Evolutionary conservation across 805 yeast species (phyloP).

Genomic region (Candida berthetii): DNA sequence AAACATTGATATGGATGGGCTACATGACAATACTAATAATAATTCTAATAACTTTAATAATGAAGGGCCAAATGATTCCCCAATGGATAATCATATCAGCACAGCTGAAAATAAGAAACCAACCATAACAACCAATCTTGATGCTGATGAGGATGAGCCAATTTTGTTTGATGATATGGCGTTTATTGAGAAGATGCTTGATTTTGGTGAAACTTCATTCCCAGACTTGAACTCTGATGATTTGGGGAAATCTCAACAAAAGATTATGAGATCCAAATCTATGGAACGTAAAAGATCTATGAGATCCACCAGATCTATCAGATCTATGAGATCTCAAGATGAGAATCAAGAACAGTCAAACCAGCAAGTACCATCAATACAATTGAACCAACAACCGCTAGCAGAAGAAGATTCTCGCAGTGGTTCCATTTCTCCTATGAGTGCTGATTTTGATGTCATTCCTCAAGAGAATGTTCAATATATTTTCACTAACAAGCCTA

Average conservation of each 20-base stretch:
- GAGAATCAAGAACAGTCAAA: neutral
- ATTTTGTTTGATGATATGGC: constrained; percentile 26
- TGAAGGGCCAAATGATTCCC: no score
- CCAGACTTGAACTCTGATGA: constrained; percentile 23
- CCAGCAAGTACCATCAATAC: neutral
- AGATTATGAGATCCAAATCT: constrained; percentile 26
- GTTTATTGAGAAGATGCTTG: constrained; percentile 31
- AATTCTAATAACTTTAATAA: neutral
- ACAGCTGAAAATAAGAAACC: no score
- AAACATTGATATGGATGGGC: neutral
- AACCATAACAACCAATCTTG: constrained; percentile 2
- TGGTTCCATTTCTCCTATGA: neutral
- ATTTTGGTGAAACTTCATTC: constrained; percentile 33
- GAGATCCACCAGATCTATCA: constrained; percentile 5
- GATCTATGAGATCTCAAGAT: constrained; percentile 9
- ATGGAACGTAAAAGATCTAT: constrained; percentile 28
- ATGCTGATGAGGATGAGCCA: constrained; percentile 8
- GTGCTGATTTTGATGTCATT: no score
- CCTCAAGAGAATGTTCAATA: constrained; percentile 7
- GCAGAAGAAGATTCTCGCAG: no score
- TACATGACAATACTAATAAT: neutral
- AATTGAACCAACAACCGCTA: no score
- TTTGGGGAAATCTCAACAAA: constrained; percentile 22
- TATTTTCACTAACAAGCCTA: constrained; percentile 9
- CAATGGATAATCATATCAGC: no score